Evolutionary conservation across 2,329 filamentous ascomycete species (phyloP), one percentile per base, ranked within the genome.

Genomic region (Rutstroemia sydowiana): DNA sequence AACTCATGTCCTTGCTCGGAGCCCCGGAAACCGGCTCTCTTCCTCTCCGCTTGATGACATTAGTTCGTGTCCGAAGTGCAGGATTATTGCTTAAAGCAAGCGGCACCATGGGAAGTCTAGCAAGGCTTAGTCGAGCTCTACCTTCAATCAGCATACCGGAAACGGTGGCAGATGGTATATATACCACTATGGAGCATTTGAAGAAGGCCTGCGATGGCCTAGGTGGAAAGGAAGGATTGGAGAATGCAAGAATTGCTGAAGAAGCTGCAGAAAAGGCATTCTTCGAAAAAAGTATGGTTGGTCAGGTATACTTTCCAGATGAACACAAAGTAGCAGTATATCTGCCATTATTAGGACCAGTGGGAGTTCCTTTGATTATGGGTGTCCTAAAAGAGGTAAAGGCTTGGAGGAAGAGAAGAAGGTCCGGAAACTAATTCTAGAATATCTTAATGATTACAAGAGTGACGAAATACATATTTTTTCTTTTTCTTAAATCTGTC

Each of bases 251-350:
- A 9, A 81, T 89, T 43, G 93, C 93, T 5, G 91, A 96, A 69
- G 79, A 81, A 2, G 89, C 95, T 65, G 92, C 90, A 0, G 93
- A 98, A 68, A 83, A 86, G 55, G 92, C 92, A 0, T 98, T 98
- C 70, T 98, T 98, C 61, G 93, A 98, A 70, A 95, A 95, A 71
- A 95, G 88, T 65, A 98, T 98, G 93, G 93, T 98, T 11, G 93
- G 91, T 0, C 93, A 97, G 71, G 84, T 97, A 2, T 98, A 97
- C 69, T 98, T 98, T 68, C 93, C 93, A 0, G 93, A 98, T 65
- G 93, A 98, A 71, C 93, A 98, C 69, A 98, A 97, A 70, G 81
- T 98, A 21, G 93, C 93, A 0, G 93, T 98, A 1, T 98, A 98
- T 67, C 71, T 98, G 61, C 93, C 93, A 1, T 72, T 98, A 10